Conservation (phyloP, 2,329 filamentous ascomycete species). For the Colletotrichum chlorophyti region DNA sequence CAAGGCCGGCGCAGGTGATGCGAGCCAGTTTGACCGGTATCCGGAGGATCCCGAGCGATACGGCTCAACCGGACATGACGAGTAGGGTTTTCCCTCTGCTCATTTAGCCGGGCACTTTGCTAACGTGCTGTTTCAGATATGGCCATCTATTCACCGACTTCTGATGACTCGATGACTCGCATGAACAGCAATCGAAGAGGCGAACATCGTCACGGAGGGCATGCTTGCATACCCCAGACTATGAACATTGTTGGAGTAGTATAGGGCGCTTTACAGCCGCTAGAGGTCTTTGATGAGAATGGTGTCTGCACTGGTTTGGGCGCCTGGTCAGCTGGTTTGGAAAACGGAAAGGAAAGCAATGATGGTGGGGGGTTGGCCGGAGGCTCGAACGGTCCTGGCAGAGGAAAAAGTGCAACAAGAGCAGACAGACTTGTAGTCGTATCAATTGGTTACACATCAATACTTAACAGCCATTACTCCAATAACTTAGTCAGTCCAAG, state of each 20-base stretch:
- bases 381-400: constrained; percentile 16
- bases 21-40: constrained; percentile 97
- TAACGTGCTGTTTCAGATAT: constrained; percentile 55
- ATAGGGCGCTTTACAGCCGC: constrained; percentile 3
- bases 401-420: constrained; percentile 21
- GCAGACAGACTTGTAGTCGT: constrained; percentile 22
- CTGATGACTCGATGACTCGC: constrained; percentile 49
- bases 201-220: not conserved
- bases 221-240: not conserved
- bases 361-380: constrained; percentile 4
- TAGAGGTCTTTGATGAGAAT: constrained; percentile 8
- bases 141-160: constrained; percentile 81
- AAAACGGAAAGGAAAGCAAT: constrained; percentile 22
- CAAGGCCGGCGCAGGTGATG: constrained; percentile 90
- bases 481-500: not conserved
- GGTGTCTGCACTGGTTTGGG: constrained; percentile 25
- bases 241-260: constrained; percentile 17
- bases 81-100: constrained; percentile 70
- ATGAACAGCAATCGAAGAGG: not conserved
- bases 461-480: constrained; percentile 28
- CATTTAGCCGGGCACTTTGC: not conserved
- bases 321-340: constrained; percentile 22
- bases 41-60: constrained; percentile 96
- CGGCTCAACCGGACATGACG: constrained; percentile 78
- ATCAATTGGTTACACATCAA: constrained; percentile 29